Percentiles rank a stretch among this genome's conserved stretches.
These are phyloP conservation scores for Mycena galericulata DNA, from an alignment of 768 basidiomycete genomes.

Conservation along the genomic window DNA sequence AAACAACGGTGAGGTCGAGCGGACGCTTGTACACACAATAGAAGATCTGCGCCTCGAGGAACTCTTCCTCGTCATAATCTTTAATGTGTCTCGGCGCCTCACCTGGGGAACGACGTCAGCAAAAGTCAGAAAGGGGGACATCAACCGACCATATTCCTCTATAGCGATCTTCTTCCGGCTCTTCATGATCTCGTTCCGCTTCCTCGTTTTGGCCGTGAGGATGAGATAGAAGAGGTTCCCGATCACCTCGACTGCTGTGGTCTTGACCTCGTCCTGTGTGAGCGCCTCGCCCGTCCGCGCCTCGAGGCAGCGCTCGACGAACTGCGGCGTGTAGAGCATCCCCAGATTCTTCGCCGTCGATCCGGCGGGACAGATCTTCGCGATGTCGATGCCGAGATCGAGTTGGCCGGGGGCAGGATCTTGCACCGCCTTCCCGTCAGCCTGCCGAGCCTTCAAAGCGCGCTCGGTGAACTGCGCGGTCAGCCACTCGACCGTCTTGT, in stretches of 20 bases:
- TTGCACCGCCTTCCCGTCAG: conserved; percentile 22
- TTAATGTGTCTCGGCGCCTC: not conserved
- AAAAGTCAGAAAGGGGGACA: not conserved
- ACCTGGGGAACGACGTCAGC: conserved; percentile 13
- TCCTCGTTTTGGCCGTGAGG: conserved; percentile 46
- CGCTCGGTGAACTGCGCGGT: conserved; percentile 38
- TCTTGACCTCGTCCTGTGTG: conserved; percentile 36
- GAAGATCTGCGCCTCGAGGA: conserved; percentile 30
- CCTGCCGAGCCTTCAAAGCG: conserved; percentile 26
- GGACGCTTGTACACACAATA: not conserved
- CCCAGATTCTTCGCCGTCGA: conserved; percentile 45
- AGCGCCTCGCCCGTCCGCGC: conserved; percentile 29
- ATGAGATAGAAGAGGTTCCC: conserved; percentile 44
- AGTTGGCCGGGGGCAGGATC: conserved; percentile 14
- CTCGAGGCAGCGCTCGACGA: conserved; percentile 43
- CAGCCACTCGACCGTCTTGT: conserved; percentile 45
- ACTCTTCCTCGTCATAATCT: conserved; percentile 32
- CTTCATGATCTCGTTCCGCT: conserved; percentile 48
- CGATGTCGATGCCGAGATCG: conserved; percentile 40
- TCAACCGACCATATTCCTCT: conserved; percentile 41
- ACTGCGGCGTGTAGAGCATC: conserved; percentile 45
- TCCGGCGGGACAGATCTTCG: conserved; percentile 43
- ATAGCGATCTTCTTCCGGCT: conserved; percentile 42
- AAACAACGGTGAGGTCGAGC: not conserved
- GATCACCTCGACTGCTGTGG: conserved; percentile 37